Percentiles rank a stretch among this genome's conserved stretches.
Evolutionary conservation across 2,329 filamentous ascomycete species (phyloP).

Genomic region (Cladosporium oxysporum): DNA sequence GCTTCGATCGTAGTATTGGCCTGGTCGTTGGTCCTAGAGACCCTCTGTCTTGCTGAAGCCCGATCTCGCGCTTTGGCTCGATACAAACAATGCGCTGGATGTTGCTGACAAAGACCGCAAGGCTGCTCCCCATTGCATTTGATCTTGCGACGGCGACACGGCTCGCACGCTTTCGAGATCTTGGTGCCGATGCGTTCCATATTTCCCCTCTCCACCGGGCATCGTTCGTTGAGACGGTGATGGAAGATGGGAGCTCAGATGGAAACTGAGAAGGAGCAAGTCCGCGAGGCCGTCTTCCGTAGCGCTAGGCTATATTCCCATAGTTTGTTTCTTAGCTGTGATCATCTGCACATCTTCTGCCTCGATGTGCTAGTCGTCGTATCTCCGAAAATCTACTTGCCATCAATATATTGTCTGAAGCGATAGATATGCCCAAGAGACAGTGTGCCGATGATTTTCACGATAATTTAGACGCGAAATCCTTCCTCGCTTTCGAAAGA

Average conservation of each 20-base stretch:
- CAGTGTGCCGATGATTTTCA: neutral
- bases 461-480: neutral
- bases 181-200: conserved; percentile 1
- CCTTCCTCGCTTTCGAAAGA: neutral
- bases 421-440: neutral
- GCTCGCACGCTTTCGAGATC: conserved; percentile 19
- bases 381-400: neutral
- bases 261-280: neutral
- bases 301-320: neutral
- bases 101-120: conserved; percentile 12
- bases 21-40: neutral
- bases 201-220: neutral
- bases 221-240: neutral
- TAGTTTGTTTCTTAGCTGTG: neutral
- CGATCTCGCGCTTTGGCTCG: conserved; percentile 13
- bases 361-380: no score
- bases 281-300: neutral
- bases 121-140: conserved; percentile 20
- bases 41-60: conserved; percentile 3
- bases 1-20: neutral
- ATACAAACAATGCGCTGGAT: conserved; percentile 16
- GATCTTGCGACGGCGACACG: conserved; percentile 20
- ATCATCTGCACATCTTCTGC: no score
- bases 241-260: neutral
- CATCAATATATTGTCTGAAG: neutral